Evolutionary conservation across 129 eudicot genomes (phyloP), one percentile per base, ranked within the genome.

Genomic region (Centrapalus pauciflorus): DNA sequence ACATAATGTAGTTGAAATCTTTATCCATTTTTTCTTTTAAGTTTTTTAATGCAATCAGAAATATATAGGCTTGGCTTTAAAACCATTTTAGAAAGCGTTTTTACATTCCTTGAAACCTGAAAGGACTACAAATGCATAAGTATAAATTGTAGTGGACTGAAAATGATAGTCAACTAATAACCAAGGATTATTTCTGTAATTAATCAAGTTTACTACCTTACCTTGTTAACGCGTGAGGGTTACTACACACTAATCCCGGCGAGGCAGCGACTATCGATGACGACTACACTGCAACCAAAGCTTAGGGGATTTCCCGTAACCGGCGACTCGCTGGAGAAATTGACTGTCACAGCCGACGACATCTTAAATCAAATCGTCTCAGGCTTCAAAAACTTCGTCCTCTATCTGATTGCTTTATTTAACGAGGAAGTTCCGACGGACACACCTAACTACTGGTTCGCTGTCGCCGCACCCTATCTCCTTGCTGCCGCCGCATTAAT

Each of bases 311-410:
- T 26, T 11, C 34, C 64, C 6, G 30, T 57, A 20, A 25, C 43
- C 64, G 64, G 7, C 64, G 64, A 57, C 64, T 45, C 2, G 19
- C 52, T 23, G 52, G 52, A 45, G 52, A 45, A 45, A 14, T 16
- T 16, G 23, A 45, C 52, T 3, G 17, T n/a, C 52, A 28, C 10
- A 20, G 34, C 30, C 43, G 64, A 57, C 11, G 43, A 57, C 23
- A 57, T 57, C 38, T 57, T 57, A 57, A 57, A 33, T 27, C 64
- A 57, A 57, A 14, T 57, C 64, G 9, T 57, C 43, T 57, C 64
- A 24, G 19, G 25, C 43, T 40, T 57, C 43, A 45, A n/a, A n/a
- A n/a, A n/a, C n/a, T n/a, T n/a, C n/a, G n/a, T n/a, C n/a, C n/a
- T n/a, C n/a, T n/a, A n/a, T n/a, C n/a, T n/a, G n/a, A n/a, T n/a